Evolutionary conservation across 2,329 filamentous ascomycete genomes (phyloP).

Genomic region (Alternaria alternata): DNA sequence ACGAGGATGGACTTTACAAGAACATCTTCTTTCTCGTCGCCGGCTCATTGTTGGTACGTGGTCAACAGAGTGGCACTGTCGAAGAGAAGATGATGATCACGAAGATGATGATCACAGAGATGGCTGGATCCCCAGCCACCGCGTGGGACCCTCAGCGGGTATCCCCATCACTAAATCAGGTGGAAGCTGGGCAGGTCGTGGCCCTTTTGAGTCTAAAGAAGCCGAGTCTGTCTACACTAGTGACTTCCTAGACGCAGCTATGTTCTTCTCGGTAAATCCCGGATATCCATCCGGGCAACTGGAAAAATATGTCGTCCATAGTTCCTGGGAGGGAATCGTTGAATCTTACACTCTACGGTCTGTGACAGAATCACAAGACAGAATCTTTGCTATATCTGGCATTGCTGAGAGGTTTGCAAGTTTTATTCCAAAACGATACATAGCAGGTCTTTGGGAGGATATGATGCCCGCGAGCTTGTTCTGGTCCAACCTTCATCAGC

Average conservation of each 20-base stretch:
- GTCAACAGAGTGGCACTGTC: neutral
- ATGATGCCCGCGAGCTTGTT: accelerated
- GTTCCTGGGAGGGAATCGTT: accelerated
- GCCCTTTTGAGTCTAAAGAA: neutral
- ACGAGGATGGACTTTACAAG: neutral
- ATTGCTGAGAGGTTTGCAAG: neutral
- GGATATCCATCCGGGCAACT: neutral
- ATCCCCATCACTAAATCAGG: no score
- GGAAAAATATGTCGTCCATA: accelerated
- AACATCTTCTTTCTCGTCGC: neutral
- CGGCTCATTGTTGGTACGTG: neutral
- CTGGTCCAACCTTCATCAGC: accelerated
- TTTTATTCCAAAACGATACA: accelerated
- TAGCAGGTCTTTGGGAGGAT: neutral
- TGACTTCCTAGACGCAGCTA: neutral
- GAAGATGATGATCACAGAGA: accelerated
- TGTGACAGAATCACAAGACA: neutral
- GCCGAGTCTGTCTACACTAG: neutral
- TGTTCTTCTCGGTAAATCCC: neutral
- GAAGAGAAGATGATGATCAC: accelerated
- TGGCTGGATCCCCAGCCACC: accelerated
- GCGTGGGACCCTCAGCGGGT: no score
- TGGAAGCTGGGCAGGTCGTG: no score
- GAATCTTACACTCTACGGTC: neutral
- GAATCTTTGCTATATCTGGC: neutral